Percentiles rank a stretch among this genome's conserved stretches.
Evolutionary conservation across 441 rosid genomes (phyloP).

Genomic region (Populus hybrid): DNA sequence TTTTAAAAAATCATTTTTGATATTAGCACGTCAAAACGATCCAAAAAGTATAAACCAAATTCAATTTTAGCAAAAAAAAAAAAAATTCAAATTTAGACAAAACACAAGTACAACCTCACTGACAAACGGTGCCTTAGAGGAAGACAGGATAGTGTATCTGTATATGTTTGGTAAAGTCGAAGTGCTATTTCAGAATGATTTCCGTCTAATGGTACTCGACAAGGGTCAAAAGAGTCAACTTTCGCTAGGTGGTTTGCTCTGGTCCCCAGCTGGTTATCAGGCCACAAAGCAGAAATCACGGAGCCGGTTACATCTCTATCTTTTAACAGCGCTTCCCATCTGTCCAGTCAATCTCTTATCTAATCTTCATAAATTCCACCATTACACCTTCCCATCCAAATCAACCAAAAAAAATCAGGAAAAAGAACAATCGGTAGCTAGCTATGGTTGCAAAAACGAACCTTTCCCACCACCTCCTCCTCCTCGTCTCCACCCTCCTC

Average conservation of each 20-base stretch:
- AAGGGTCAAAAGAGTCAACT: neutral
- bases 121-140: too few relatives aligned
- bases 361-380: neutral
- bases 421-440: neutral
- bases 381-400: neutral
- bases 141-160: too few relatives aligned
- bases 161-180: too few relatives aligned
- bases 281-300: neutral
- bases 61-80: too few relatives aligned
- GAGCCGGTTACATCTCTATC: neutral
- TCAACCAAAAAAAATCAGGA: neutral
- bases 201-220: neutral
- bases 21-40: too few relatives aligned
- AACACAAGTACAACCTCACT: too few relatives aligned
- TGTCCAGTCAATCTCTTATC: neutral
- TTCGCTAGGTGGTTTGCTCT: neutral
- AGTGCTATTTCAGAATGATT: neutral
- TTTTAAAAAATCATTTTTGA: too few relatives aligned
- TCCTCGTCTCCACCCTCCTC: slow-evolving; percentile 10
- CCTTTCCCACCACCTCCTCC: slow-evolving; percentile 4
- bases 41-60: too few relatives aligned
- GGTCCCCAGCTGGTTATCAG: neutral
- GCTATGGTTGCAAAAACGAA: slow-evolving; percentile 9
- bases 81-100: too few relatives aligned
- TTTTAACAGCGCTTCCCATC: neutral